phyloP scores from a whole-genome alignment of 2,329 filamentous ascomycete species.

The Trichocomaceae sp. region DNA sequence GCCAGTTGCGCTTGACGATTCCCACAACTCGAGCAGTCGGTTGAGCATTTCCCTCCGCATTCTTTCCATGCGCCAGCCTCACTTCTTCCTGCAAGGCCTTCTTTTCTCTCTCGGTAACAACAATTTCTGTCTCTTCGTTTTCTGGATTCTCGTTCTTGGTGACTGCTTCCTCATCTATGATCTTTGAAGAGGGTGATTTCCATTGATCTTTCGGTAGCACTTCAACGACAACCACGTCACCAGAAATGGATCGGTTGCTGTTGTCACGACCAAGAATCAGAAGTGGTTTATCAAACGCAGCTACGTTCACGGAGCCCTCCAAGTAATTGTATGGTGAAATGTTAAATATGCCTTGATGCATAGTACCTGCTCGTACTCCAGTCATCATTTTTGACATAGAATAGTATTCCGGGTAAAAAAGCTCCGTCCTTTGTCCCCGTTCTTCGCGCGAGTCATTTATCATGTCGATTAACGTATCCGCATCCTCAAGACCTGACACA shows the following conservation, averaged over 20 bases:
- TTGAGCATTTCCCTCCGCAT: constrained; percentile 69
- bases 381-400: constrained; percentile 91
- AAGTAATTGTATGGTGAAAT: constrained; percentile 98
- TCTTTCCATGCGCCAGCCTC: constrained; percentile 72
- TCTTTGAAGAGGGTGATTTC: constrained; percentile 92
- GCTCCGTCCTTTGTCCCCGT: constrained; percentile 59
- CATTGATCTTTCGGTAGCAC: constrained; percentile 90
- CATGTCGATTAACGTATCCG: constrained; percentile 84
- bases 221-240: constrained; percentile 88
- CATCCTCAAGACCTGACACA: constrained; percentile 74
- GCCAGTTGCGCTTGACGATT: constrained; percentile 91
- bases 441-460: constrained; percentile 72
- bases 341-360: constrained; percentile 94
- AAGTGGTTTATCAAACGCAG: constrained; percentile 81
- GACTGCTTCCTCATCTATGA: constrained; percentile 86
- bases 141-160: constrained; percentile 94
- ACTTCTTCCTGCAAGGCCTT: constrained; percentile 87
- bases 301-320: constrained; percentile 83
- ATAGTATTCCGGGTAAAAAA: constrained; percentile 84
- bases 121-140: constrained; percentile 62
- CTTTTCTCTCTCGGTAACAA: constrained; percentile 84
- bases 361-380: constrained; percentile 74
- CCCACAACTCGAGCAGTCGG: constrained; percentile 91
- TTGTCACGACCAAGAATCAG: constrained; percentile 88
- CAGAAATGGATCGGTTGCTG: constrained; percentile 88